Evolutionary conservation across 352 stramenopile species (phyloP).

Genomic region (Phytopythium vexans): DNA sequence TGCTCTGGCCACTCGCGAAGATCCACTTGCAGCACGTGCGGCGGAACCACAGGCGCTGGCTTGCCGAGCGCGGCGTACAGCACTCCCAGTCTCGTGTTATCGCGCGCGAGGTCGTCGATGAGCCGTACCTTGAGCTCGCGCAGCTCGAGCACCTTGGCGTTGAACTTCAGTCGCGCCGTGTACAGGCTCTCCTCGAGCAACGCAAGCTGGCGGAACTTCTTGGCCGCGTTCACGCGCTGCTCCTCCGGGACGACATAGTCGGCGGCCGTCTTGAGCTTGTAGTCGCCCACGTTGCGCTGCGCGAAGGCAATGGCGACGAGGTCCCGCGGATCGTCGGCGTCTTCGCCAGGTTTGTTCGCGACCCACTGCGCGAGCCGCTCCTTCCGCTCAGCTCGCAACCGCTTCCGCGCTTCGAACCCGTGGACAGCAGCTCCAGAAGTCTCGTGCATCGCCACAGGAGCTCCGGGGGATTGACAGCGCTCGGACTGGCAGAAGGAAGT

Average conservation of each 20-base stretch:
- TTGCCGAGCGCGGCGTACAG: constrained; percentile 43
- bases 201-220: constrained; percentile 87
- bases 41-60: not conserved
- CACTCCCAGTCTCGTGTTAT: constrained; percentile 46
- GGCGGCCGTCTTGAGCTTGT: constrained; percentile 86
- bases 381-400: constrained; percentile 69
- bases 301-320: constrained; percentile 89
- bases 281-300: constrained; percentile 89
- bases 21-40: constrained; percentile 41
- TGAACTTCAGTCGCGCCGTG: constrained; percentile 82
- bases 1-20: constrained; percentile 88
- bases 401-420: constrained; percentile 82
- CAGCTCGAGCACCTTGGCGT: constrained; percentile 87
- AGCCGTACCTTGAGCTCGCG: constrained; percentile 87
- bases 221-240: constrained; percentile 86
- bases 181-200: constrained; percentile 84
- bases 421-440: constrained; percentile 33
- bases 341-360: constrained; percentile 74
- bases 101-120: constrained; percentile 57
- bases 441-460: constrained; percentile 9
- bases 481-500: not conserved
- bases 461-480: constrained; percentile 8
- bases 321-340: constrained; percentile 89
- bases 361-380: constrained; percentile 55
- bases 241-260: constrained; percentile 89